phyloP scores from a whole-genome alignment of 1,284 basidiomycete genomes.

The Cutaneotrichosporon mucoides region DNA sequence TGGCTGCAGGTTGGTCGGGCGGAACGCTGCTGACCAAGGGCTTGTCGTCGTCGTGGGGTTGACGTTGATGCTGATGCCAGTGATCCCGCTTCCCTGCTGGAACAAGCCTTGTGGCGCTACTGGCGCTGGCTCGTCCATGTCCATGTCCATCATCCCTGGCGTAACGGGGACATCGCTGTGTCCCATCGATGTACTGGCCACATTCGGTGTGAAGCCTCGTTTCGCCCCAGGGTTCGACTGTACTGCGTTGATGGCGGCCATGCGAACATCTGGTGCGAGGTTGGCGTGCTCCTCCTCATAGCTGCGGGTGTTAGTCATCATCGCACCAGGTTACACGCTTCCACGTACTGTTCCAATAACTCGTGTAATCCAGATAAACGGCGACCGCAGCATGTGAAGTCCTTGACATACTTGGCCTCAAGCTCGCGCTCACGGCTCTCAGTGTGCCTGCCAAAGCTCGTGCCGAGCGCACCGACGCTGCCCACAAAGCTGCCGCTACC shows the following conservation, averaged over 20 bases:
- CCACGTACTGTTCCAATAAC: constrained; percentile 49
- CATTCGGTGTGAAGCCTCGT: constrained; percentile 3
- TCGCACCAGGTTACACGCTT: not conserved
- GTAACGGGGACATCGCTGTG: constrained; percentile 45
- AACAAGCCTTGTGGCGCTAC: constrained; percentile 14
- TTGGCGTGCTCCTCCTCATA: constrained; percentile 51
- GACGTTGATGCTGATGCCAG: constrained; percentile 11
- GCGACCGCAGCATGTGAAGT: constrained; percentile 49
- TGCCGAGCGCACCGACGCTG: constrained; percentile 37
- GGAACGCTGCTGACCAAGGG: constrained; percentile 39
- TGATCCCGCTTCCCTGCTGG: constrained; percentile 13
- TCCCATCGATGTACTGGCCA: constrained; percentile 4
- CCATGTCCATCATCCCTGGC: constrained; percentile 51
- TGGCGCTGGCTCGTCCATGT: constrained; percentile 40
- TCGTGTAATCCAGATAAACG: constrained; percentile 49
- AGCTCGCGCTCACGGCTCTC: constrained; percentile 44
- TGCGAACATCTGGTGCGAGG: constrained; percentile 42
- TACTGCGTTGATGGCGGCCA: constrained; percentile 42
- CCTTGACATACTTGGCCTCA: constrained; percentile 48
- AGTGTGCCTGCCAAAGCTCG: constrained; percentile 38
- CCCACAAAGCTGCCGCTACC: constrained; percentile 36
- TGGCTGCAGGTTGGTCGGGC: constrained; percentile 21
- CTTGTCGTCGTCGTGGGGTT: constrained; percentile 2
- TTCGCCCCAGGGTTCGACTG: constrained; percentile 22
- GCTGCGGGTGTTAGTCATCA: constrained; percentile 19